Evolutionary conservation across 148 eudicot species (phyloP).

Genomic region (Beta vulgaris): DNA sequence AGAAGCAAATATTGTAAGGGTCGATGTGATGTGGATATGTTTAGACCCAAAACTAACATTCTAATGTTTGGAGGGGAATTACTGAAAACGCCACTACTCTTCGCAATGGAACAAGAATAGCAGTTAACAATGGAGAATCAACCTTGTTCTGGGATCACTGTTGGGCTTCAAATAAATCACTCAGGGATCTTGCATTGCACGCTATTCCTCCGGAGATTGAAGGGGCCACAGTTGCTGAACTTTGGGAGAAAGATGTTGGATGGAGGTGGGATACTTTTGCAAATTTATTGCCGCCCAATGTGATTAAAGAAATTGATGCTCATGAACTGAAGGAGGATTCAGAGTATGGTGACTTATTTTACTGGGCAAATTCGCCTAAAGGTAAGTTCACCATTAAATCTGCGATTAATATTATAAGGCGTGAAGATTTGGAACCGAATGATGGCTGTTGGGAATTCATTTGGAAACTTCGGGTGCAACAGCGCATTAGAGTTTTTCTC

Average conservation of each 20-base stretch:
- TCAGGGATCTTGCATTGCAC: background rate
- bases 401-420: background rate
- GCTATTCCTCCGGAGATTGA: too few species aligned
- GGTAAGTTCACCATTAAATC: background rate
- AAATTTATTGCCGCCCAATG: background rate
- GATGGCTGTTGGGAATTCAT: background rate
- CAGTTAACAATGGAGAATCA: background rate
- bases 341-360: background rate
- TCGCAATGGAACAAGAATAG: background rate
- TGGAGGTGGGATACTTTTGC: too few species aligned
- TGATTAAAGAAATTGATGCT: background rate
- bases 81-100: background rate
- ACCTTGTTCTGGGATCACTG: background rate
- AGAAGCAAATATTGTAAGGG: background rate
- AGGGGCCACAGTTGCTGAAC: too few species aligned
- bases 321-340: background rate
- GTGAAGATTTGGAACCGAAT: background rate
- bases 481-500: background rate
- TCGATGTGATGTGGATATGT: background rate
- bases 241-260: too few species aligned
- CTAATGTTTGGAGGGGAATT: background rate
- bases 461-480: background rate
- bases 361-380: background rate
- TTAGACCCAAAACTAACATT: background rate
- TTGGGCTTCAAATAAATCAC: background rate